These are phyloP conservation scores for Tillandsia leiboldiana DNA, from an alignment of 176 grass and related monocot species.

Conservation along the genomic window DNA sequence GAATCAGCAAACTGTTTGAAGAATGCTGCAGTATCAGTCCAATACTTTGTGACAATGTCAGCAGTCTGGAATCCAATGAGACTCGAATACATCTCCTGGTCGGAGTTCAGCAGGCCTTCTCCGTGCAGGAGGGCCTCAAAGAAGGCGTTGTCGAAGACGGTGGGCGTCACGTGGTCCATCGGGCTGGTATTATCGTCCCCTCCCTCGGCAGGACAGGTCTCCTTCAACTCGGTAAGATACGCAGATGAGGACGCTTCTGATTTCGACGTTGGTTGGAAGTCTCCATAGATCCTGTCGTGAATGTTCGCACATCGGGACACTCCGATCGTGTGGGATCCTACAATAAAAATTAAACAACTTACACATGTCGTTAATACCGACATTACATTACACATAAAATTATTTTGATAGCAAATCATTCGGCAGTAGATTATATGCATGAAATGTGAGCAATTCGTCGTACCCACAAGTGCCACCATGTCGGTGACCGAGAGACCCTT, in stretches of 20 bases:
- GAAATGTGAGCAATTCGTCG: too few relatives aligned
- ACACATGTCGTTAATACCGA: too few relatives aligned
- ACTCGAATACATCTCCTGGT: slow-evolving; percentile 21
- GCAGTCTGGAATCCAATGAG: slow-evolving; percentile 15
- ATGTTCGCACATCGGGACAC: slow-evolving; percentile 14
- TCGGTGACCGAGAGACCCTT: slow-evolving; percentile 21
- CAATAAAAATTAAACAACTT: background rate
- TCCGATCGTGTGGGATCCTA: slow-evolving; percentile 21
- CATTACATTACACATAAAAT: too few relatives aligned
- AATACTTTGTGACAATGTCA: slow-evolving; percentile 9
- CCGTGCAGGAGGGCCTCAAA: slow-evolving; percentile 7
- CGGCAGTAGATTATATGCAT: background rate
- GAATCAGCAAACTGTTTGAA: slow-evolving; percentile 18
- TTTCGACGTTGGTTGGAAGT: slow-evolving; percentile 12
- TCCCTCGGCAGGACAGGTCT: background rate
- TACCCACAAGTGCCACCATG: slow-evolving; percentile 22
- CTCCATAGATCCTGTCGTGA: slow-evolving; percentile 16
- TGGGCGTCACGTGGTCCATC: slow-evolving; percentile 10
- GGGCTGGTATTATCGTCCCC: slow-evolving; percentile 8
- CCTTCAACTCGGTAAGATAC: slow-evolving; percentile 10
- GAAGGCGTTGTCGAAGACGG: slow-evolving; percentile 22
- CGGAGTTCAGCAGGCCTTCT: slow-evolving; percentile 15
- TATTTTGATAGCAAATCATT: too few relatives aligned
- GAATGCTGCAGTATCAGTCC: slow-evolving; percentile 8
- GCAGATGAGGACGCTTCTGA: background rate